Percentiles rank a stretch among this genome's conserved stretches.
Conservation (phyloP, 2,329 filamentous ascomycete species). For the Sphaceloma murrayae region DNA sequence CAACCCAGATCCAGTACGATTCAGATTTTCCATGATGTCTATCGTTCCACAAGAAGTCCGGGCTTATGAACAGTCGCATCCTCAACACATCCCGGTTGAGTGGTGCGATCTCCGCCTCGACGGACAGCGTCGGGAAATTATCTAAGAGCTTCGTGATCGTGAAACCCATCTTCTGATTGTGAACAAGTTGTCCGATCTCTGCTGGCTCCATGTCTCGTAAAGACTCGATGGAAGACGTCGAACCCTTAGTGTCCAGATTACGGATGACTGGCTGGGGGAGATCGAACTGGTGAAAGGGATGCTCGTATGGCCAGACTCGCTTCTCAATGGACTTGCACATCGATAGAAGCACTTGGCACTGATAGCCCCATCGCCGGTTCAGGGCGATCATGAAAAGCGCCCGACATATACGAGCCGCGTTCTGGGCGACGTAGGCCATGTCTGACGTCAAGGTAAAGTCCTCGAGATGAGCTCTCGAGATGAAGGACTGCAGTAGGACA, state of each 20-base stretch:
- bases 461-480: conserved; percentile 76
- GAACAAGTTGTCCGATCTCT: conserved; percentile 83
- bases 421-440: conserved; percentile 88
- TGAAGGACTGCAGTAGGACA: conserved; percentile 86
- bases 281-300: conserved; percentile 92
- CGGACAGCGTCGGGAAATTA: conserved; percentile 82
- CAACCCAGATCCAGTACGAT: conserved; percentile 97
- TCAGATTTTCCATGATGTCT: conserved; percentile 87
- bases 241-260: conserved; percentile 73
- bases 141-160: conserved; percentile 72
- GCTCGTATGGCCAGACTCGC: conserved; percentile 87
- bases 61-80: conserved; percentile 76
- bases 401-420: conserved; percentile 85
- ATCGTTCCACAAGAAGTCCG: conserved; percentile 93
- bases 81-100: conserved; percentile 88
- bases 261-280: conserved; percentile 72
- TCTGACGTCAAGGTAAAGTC: conserved; percentile 93
- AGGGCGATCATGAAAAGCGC: conserved; percentile 96
- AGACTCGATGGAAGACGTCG: conserved; percentile 63
- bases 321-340: conserved; percentile 96
- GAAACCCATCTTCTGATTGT: conserved; percentile 78
- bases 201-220: conserved; percentile 87
- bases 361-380: conserved; percentile 89
- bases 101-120: conserved; percentile 91
- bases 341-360: conserved; percentile 82